Evolutionary conservation across 2,329 filamentous ascomycete species (phyloP).

Genomic region (Canariomyces notabilis): DNA sequence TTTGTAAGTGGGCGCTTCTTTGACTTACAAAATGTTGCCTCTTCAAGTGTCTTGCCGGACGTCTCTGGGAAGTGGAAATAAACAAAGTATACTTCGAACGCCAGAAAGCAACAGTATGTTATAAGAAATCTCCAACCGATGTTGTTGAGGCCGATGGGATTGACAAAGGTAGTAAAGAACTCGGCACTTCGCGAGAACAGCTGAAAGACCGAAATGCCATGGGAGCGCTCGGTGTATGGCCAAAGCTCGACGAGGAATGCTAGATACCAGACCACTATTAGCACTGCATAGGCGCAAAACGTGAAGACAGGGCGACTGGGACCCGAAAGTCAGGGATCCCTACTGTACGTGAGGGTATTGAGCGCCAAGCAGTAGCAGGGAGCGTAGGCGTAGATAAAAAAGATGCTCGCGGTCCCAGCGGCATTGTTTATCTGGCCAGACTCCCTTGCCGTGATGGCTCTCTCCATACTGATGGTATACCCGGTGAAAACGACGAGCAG

Average conservation of each 20-base stretch:
- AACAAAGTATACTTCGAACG: conserved; percentile 22
- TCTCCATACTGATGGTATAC: background rate
- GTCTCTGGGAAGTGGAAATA: conserved; percentile 28
- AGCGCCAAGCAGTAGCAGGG: conserved; percentile 57
- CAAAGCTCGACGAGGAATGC: conserved; percentile 26
- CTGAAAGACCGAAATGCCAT: conserved; percentile 22
- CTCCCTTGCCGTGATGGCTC: background rate
- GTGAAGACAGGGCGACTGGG: too few relatives aligned
- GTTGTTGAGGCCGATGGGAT: conserved; percentile 20
- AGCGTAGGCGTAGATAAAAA: conserved; percentile 54
- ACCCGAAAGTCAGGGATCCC: conserved; percentile 25
- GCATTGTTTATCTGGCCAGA: conserved; percentile 20
- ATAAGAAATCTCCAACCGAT: conserved; percentile 25
- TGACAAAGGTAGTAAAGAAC: conserved; percentile 24
- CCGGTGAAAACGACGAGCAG: conserved; percentile 42
- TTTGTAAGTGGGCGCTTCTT: too few relatives aligned
- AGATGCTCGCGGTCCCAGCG: conserved; percentile 36
- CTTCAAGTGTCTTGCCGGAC: conserved; percentile 27
- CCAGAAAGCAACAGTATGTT: conserved; percentile 23
- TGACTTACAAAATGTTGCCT: conserved; percentile 27
- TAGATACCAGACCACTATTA: too few relatives aligned
- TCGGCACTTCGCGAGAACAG: conserved; percentile 19
- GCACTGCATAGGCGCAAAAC: too few relatives aligned
- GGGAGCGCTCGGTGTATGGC: conserved; percentile 21
- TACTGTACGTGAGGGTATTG: conserved; percentile 57